These are phyloP conservation scores for Dendrobium nobile DNA, from an alignment of 106 monocot species.

Conservation along the genomic window DNA sequence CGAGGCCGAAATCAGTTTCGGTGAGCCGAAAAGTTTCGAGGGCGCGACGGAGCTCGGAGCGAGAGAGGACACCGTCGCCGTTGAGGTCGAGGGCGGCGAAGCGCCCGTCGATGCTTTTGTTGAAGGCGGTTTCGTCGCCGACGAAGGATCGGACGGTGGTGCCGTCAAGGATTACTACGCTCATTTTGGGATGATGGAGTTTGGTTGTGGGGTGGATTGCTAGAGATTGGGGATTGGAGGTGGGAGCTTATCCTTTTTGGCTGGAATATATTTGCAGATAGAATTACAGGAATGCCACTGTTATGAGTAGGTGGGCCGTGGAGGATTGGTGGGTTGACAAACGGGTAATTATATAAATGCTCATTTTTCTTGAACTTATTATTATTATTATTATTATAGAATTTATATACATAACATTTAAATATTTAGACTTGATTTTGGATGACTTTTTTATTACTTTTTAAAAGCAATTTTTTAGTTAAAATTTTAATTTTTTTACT, in stretches of 20 bases:
- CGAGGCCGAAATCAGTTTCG: constrained; percentile 59
- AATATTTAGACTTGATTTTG: too few relatives aligned
- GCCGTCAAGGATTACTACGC: constrained; percentile 52
- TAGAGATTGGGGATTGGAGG: neutral
- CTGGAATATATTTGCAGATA: neutral
- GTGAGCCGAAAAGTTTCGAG: constrained; percentile 58
- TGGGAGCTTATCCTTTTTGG: neutral
- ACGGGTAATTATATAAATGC: too few relatives aligned
- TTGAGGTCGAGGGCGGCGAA: constrained; percentile 57
- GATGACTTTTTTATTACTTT: too few relatives aligned
- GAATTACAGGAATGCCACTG: neutral
- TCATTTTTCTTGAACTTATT: too few relatives aligned
- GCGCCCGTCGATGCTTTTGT: constrained; percentile 31
- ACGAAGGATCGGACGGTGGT: constrained; percentile 58
- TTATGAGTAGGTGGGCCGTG: too few relatives aligned
- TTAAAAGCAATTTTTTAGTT: too few relatives aligned
- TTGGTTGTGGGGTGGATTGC: too few relatives aligned
- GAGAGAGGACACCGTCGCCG: constrained; percentile 67
- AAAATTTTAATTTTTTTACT: too few relatives aligned
- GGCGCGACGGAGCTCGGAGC: constrained; percentile 55
- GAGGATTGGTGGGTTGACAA: too few relatives aligned
- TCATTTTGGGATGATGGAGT: constrained; percentile 18
- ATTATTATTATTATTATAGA: too few relatives aligned
- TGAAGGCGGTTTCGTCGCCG: constrained; percentile 40
- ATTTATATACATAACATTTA: too few relatives aligned